phyloP scores from a whole-genome alignment of 768 basidiomycete species.

The Lactifluus volemus region DNA sequence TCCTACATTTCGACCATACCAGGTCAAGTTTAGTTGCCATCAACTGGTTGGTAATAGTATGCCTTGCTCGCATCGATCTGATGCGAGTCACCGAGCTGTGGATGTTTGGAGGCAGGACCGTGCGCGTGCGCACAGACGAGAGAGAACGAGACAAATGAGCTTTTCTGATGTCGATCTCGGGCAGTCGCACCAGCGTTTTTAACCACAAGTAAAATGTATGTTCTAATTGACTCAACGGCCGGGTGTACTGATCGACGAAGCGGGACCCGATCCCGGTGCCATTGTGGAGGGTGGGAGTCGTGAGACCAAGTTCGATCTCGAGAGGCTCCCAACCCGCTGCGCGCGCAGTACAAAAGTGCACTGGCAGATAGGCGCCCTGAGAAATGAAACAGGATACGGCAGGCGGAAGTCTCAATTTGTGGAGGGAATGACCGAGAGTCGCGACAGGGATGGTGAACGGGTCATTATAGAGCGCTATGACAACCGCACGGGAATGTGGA shows the following conservation, averaged over 20 bases:
- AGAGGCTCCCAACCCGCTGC: conserved; percentile 33
- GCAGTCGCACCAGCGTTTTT: no score
- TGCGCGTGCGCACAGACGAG: no score
- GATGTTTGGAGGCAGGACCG: no score
- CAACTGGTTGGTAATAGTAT: no score
- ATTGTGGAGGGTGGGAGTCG: conserved; percentile 32
- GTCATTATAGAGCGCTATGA: conserved; percentile 28
- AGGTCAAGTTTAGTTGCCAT: no score
- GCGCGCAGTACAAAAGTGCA: conserved; percentile 32
- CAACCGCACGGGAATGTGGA: conserved; percentile 22
- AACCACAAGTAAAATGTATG: no score
- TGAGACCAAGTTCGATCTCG: conserved; percentile 30
- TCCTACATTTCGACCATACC: no score
- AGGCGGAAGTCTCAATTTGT: conserved; percentile 27
- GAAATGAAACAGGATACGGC: conserved; percentile 27
- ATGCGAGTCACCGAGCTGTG: no score
- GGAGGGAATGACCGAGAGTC: conserved; percentile 27
- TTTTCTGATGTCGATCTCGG: no score
- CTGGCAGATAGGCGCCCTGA: conserved; percentile 30
- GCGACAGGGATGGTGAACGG: conserved; percentile 27
- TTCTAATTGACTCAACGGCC: no score
- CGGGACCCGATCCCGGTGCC: conserved; percentile 27
- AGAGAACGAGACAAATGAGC: no score
- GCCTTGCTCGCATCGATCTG: no score
- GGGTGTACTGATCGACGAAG: conserved; percentile 17